Conservation (phyloP, 2,329 filamentous ascomycete genomes). For the Alternaria infectoria region DNA sequence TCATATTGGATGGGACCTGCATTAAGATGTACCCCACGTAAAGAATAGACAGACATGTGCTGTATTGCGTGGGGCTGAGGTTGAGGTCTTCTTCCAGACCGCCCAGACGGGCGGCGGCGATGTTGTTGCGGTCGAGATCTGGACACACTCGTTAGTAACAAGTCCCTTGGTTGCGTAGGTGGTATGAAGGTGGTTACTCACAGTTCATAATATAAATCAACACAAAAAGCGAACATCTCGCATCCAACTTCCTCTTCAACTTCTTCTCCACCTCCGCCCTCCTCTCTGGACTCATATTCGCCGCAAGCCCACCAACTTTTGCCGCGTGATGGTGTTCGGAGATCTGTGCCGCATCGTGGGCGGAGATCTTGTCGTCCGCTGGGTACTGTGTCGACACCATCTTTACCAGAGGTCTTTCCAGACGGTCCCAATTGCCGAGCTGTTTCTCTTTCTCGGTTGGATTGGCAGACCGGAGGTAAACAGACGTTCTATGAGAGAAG, state of each 20-base stretch:
- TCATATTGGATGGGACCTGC: constrained; percentile 53
- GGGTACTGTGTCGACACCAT: constrained; percentile 15
- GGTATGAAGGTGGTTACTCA: constrained; percentile 3
- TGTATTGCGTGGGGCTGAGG: constrained; percentile 41
- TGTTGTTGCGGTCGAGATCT: constrained; percentile 38
- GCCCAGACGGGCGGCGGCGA: constrained; percentile 43
- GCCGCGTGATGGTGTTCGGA: constrained; percentile 7
- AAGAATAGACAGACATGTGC: constrained; percentile 43
- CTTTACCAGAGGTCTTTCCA: background rate
- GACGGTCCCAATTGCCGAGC: background rate
- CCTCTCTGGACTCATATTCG: constrained; percentile 39
- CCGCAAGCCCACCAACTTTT: constrained; percentile 20
- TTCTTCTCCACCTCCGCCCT: constrained; percentile 41
- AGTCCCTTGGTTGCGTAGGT: background rate
- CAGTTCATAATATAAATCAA: constrained; percentile 48
- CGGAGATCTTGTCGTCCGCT: constrained; percentile 8
- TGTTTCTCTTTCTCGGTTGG: background rate
- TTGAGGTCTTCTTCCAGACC: constrained; percentile 41
- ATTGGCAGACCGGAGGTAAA: background rate
- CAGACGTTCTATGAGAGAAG: background rate
- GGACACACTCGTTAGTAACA: background rate
- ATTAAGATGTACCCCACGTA: constrained; percentile 24
- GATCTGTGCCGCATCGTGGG: constrained; percentile 8
- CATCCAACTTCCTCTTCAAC: constrained; percentile 44
- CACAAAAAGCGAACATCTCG: constrained; percentile 41